Base-by-base conservation (phyloP, 1,284 basidiomycete species). In the Malassezia brasiliensis region DNA sequence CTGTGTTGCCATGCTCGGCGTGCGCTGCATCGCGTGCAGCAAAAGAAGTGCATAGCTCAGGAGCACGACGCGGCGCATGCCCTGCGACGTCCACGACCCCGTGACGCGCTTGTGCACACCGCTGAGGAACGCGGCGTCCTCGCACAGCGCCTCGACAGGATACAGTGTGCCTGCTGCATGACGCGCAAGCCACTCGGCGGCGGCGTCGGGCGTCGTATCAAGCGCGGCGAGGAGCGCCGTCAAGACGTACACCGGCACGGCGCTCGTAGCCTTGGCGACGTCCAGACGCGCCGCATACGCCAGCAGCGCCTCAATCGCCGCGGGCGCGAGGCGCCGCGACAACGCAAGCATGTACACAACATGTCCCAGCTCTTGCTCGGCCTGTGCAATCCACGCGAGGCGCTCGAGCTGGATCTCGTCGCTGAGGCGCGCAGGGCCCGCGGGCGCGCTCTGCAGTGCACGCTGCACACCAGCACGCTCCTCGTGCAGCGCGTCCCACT, bases 11-110 rank as follows among this genome's bases (percentile, higher is more conserved):
- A 64, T 59, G 52, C 60, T 59, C 1, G 70, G 56, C 36, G 63
- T 65, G 15, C 60, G 57, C 8, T 62, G 59, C 50, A 69, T 59
- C 5, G 67, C 64, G 14, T 72, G 64, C 17, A 63, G 63, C 14
- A 72, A 46, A 44, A 72, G 89, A 52, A 91, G 78, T 0, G 87
- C 85, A 88, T 89, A 94, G 65, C 89, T 86, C 31, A 96, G 80
- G 10, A 85, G 77, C 3, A 91, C 73, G 0, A 83, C 80, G 1
- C 88, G 85, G 67, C 86, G 87, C 28, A 90, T 77, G 3, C 84
- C 84, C 0, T 82, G 79, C 9, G 87, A 84, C 54, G 82, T 83
- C 85, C 88, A 90, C 14, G 49, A 3, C 19, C n/a, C 12, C 2
- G 35, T 10, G 9, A 51, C 19, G 38, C 35, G 42, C 19, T 19